A percentile compares a stretch with the other conserved stretches of the same genome.
These are phyloP conservation scores for Misopates orontium DNA, from an alignment of 257 asterid genomes.

Conservation along the genomic window DNA sequence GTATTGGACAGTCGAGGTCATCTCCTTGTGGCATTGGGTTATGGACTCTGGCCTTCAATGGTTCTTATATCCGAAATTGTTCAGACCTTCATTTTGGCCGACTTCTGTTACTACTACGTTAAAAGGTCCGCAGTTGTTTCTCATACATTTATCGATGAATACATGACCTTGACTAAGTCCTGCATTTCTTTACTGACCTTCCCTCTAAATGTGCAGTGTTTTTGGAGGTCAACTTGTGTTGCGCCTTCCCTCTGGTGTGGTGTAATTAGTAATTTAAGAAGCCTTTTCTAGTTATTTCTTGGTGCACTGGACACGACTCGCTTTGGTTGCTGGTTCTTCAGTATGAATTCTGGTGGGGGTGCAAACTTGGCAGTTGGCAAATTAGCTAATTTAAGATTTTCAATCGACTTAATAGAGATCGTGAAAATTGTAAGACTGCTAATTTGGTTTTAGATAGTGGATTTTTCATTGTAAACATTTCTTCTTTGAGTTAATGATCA, in stretches of 20 bases:
- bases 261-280: slow-evolving; percentile 28
- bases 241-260: slow-evolving; percentile 85
- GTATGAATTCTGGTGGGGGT: slow-evolving; percentile 21
- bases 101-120: slow-evolving; percentile 72
- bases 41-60: slow-evolving; percentile 80
- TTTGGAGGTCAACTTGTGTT: slow-evolving; percentile 74
- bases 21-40: slow-evolving; percentile 71
- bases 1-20: slow-evolving; percentile 78
- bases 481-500: neutral
- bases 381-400: slow-evolving; percentile 18
- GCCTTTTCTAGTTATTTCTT: slow-evolving; percentile 7
- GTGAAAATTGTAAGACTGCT: slow-evolving; percentile 15
- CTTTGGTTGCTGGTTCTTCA: slow-evolving; percentile 10
- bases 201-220: slow-evolving; percentile 46
- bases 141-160: neutral
- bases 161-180: neutral
- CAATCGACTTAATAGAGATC: slow-evolving; percentile 21
- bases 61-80: slow-evolving; percentile 77
- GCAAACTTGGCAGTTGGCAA: slow-evolving; percentile 28
- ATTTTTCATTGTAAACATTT: slow-evolving; percentile 28
- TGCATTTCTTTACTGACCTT: slow-evolving; percentile 16
- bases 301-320: neutral
- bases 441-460: slow-evolving; percentile 34
- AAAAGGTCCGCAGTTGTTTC: slow-evolving; percentile 42
- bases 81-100: slow-evolving; percentile 75